Base-by-base conservation (phyloP, 2,329 filamentous ascomycete genomes). In the Neoscytalidium dimidiatum region DNA sequence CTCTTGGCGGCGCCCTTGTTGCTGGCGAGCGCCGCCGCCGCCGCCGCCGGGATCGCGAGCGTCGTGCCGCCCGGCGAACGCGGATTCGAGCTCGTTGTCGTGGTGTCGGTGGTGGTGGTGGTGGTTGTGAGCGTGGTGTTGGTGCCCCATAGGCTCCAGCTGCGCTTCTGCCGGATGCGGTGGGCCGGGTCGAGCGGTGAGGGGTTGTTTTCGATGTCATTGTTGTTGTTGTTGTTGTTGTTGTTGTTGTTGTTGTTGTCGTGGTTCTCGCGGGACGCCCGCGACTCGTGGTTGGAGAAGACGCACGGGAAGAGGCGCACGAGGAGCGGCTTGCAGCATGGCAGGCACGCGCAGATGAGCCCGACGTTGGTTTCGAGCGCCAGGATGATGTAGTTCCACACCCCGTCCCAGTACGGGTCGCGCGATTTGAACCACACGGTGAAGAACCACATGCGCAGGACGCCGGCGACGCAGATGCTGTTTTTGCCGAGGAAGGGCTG, bases 271-370 rank as follows among this genome's bases (percentile, higher is more conserved):
- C 4, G 14, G 3, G 11, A 17, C 19, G 23, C 23, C 13, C 53
- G 53, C 2, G 35, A 57, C 5, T 58, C 26, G 38, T 19, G 21
- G 21, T 53, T 51, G 63, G 38, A 28, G 63, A 61, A 58, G 44
- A 48, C 26, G 52, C 31, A 60, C 33, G 90, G 85, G 64, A 93
- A 87, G 19, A 73, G 29, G 13, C 57, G 61, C 49, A 71, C 70
- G 64, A 76, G 66, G 8, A 76, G 67, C 3, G 74, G 74, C 62
- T 75, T 76, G 67, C 71, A 73, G 35, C 71, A 71, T 1, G 73
- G 73, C 3, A 76, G 69, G 41, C 72, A 76, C 33, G 73, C 74
- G 48, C 73, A 75, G 8, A 69, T 68, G 7, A 76, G 72, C n/a
- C 72, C 74, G 3, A 73, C 29, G 43, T 71, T 68, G 41, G 67